Evolutionary conservation across 495 filamentous ascomycete species (phyloP).

Genomic region (Aeminium ludgeri): DNA sequence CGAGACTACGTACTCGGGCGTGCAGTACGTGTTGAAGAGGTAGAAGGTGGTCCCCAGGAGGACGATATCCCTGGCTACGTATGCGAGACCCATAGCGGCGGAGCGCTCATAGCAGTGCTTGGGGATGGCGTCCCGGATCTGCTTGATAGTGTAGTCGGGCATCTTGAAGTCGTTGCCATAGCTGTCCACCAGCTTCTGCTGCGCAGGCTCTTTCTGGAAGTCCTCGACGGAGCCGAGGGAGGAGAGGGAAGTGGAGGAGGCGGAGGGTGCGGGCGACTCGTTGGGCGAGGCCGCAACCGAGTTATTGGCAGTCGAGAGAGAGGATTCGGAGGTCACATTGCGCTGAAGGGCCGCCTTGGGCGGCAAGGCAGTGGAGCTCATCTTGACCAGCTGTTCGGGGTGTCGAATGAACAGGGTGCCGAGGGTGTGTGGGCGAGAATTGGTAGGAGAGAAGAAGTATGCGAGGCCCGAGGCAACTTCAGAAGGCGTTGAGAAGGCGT

Average conservation of each 20-base stretch:
- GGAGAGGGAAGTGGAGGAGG: conserved; percentile 80
- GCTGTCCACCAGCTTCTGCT: conserved; percentile 36
- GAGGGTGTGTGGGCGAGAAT: too few relatives aligned
- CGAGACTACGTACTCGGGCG: conserved; percentile 35
- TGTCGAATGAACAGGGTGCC: too few relatives aligned
- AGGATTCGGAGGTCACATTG: conserved; percentile 33
- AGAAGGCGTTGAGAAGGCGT: too few relatives aligned
- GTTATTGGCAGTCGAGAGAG: conserved; percentile 40
- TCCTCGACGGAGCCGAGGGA: conserved; percentile 56
- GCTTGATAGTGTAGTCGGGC: conserved; percentile 64
- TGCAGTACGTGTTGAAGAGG: conserved; percentile 47
- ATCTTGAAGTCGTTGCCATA: conserved; percentile 61
- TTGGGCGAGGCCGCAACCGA: conserved; percentile 50
- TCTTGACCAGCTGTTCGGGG: conserved; percentile 16
- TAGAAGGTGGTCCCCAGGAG: conserved; percentile 48
- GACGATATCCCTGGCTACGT: conserved; percentile 54
- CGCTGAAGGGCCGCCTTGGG: conserved; percentile 33
- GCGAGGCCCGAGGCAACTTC: too few relatives aligned
- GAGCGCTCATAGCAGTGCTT: conserved; percentile 67
- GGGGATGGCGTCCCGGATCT: conserved; percentile 68
- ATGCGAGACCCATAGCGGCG: conserved; percentile 39
- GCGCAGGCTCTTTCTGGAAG: conserved; percentile 26
- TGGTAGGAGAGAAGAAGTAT: not conserved
- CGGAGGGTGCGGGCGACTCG: conserved; percentile 53
- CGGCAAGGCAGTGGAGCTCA: conserved; percentile 44